Conservation (phyloP, 2,329 filamentous ascomycete species). For the Aspergillus cejpii region DNA sequence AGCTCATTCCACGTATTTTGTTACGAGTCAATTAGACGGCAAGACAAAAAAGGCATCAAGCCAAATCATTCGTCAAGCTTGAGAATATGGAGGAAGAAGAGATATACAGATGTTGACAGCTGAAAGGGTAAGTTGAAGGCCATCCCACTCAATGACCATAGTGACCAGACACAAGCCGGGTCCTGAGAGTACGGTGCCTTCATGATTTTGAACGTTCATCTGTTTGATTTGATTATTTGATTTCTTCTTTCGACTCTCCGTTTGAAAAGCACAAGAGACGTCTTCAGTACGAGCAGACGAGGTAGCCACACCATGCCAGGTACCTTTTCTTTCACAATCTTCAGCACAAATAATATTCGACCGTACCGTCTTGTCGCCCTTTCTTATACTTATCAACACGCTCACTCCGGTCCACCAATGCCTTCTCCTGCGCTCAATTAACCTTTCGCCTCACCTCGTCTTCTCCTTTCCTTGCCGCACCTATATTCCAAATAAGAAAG, state of each 20-base stretch:
- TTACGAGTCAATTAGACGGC: neutral
- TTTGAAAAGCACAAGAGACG: constrained; percentile 15
- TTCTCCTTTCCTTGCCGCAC: constrained; percentile 32
- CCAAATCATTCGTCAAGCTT: neutral
- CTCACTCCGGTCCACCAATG: constrained; percentile 27
- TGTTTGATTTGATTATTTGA: neutral
- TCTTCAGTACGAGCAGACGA: constrained; percentile 18
- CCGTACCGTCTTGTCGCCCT: constrained; percentile 22
- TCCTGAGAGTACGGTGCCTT: no score
- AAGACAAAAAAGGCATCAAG: neutral
- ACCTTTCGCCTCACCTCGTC: constrained; percentile 28
- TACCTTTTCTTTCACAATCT: constrained; percentile 18
- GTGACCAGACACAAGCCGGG: no score
- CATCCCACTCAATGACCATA: no score
- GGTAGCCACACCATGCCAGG: constrained; percentile 20
- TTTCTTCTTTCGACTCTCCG: constrained; percentile 19
- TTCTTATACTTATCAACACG: constrained; percentile 22
- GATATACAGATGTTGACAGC: no score
- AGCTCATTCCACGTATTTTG: neutral
- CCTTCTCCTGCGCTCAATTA: constrained; percentile 24
- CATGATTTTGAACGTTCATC: constrained; percentile 4
- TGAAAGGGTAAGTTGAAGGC: no score
- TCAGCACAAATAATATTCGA: constrained; percentile 23
- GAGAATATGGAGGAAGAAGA: neutral
- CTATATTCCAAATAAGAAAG: constrained; percentile 29